Evolutionary conservation across 2,329 filamentous ascomycete genomes (phyloP), one percentile per base, ranked within the genome.

Genomic region (Xylaria sp.): DNA sequence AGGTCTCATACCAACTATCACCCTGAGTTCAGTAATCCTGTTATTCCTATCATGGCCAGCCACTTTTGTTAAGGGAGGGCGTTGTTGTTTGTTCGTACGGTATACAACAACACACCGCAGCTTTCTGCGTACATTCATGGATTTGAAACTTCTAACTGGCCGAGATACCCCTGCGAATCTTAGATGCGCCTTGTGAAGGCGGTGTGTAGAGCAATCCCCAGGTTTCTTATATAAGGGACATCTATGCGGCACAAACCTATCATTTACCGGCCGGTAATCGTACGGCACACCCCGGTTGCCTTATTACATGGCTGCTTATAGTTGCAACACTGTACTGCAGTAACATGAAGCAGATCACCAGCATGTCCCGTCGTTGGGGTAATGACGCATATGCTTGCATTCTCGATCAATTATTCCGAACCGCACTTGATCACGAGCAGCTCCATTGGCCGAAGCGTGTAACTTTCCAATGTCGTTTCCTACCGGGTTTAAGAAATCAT

Each of bases 71-170:
- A n/a, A n/a, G 25, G 9, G 6, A 43, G 12, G 23, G 28, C 25
- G 13, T 34, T 39, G 4, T 15, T 32, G 9, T 13, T 34, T 62
- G 34, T 25, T 53, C 28, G 12, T n/a, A n/a, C 12, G 8, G 7
- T 12, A 32, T 53, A 45, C 25, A 18, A 39, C 48, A 34, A 46
- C 53, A 65, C 67, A 70, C 67, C 67, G 65, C 64, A 67, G 65
- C 43, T 65, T 67, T 39, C 39, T 13, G 61, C 18, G 13, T 50
- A 18, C 13, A 20, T 46, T 61, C 12, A 56, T 28, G 7, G 28
- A 5, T 67, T 50, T 25, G 39, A 15, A 23, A 20, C 58, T 23
- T 67, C 58, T 57, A 18, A 70, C 57, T 70, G 65, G 65, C 45
- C 13, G 52, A 64, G 25, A 46, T 45, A 45, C 34, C 36, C 32